Percentiles rank a stretch among this genome's conserved stretches.
Evolutionary conservation across 768 basidiomycete genomes (phyloP).

Genomic region (Heimioporus sp.): DNA sequence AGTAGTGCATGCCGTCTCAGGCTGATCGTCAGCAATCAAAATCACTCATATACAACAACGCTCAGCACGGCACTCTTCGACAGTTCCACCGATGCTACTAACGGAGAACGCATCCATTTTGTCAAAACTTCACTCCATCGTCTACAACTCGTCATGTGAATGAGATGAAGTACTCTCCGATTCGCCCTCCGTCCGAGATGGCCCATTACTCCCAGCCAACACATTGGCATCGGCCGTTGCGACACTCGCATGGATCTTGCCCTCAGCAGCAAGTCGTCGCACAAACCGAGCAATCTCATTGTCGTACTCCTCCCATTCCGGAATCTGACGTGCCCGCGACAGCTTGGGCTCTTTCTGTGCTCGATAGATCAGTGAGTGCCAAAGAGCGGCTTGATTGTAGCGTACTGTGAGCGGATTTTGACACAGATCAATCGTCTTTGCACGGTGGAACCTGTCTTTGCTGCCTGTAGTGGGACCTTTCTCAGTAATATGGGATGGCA

Average conservation of each 20-base stretch:
- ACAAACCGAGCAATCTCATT: conserved; percentile 84
- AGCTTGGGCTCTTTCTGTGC: conserved; percentile 95
- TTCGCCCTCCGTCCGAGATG: not conserved
- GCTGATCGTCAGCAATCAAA: too few relatives aligned
- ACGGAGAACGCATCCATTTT: too few relatives aligned
- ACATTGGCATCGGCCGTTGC: conserved; percentile 69
- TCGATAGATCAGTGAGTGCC: conserved; percentile 1
- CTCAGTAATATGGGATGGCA: not conserved
- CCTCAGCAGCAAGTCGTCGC: conserved; percentile 64
- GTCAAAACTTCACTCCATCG: not conserved
- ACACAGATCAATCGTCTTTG: conserved; percentile 94
- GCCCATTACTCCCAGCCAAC: conserved; percentile 51
- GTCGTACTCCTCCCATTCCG: conserved; percentile 97
- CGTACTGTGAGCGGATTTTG: conserved; percentile 92
- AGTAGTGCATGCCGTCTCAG: too few relatives aligned
- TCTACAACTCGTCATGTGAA: conserved; percentile 22
- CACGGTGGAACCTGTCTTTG: conserved; percentile 74
- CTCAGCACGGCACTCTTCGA: too few relatives aligned
- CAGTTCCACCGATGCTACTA: too few relatives aligned
- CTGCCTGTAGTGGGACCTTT: conserved; percentile 47
- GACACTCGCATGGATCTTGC: conserved; percentile 64
- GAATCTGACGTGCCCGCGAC: conserved; percentile 87
- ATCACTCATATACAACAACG: too few relatives aligned
- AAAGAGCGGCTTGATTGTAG: conserved; percentile 2
- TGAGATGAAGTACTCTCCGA: not conserved